Evolutionary conservation across 345 rosid genomes (phyloP), one percentile per base, ranked within the genome.

Genomic region (Populus ilicifolia): DNA sequence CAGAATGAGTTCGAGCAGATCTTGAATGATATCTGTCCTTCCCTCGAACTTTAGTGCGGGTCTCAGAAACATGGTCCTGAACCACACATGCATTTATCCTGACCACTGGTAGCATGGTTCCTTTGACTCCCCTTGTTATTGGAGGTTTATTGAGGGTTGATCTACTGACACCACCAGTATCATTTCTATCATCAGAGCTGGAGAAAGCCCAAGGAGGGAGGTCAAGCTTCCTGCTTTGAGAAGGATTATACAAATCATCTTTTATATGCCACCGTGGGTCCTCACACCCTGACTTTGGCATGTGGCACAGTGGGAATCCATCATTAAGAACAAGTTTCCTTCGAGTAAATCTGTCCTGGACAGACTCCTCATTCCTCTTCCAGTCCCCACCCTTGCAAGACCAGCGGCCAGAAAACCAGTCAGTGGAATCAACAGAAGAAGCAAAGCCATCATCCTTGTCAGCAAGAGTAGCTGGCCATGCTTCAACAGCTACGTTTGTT

Each of bases 361-460:
- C 69, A 78, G 87, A 77, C 67, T 96, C 99, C 76, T 96, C 98
- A 38, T 85, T 85, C 87, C 97, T 92, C 84, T 86, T 92, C 99
- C 99, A 96, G 83, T 96, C 99, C 80, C 99, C 99, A 71, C 99
- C 99, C 84, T 94, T 96, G 89, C 97, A 92, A 4, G 98, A 86
- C 97, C 97, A 92, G 35, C 84, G 88, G 44, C 91, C 89, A 75
- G 93, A 83, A 85, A 88, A 94, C 92, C 97, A 89, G 73, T 89
- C 91, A 76, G 85, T 82, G 50, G 85, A 71, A 69, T 89, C 98
- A 72, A 76, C 77, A 76, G 62, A 70, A 72, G 74, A 72, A 30
- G 77, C 79, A 82, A 83, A 79, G 56, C 76, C 78, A 56, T 86
- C 73, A 74, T 85, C 93, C 72, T 81, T 84, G 41, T 80, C 92